Conservation (phyloP, 805 yeast species). For the Saccharomyces mikatae region DNA sequence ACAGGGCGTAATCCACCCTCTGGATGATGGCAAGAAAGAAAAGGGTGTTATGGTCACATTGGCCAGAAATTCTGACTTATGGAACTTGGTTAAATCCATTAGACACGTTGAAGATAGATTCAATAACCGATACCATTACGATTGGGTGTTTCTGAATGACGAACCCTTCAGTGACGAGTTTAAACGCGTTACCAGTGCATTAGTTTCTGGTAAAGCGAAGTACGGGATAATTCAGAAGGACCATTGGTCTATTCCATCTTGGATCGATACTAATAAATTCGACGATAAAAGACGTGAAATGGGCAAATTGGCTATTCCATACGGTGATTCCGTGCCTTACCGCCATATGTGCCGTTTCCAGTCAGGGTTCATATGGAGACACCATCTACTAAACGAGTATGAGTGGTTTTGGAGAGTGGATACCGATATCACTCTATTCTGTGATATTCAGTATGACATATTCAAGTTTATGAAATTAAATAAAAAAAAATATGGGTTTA, state of each 20-base stretch:
- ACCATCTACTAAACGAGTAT: slow-evolving; percentile 49
- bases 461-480: slow-evolving; percentile 50
- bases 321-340: slow-evolving; percentile 54
- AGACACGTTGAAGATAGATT: slow-evolving; percentile 59
- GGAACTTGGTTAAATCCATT: slow-evolving; percentile 48
- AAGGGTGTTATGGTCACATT: slow-evolving; percentile 64
- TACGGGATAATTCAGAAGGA: slow-evolving; percentile 55
- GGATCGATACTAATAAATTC: slow-evolving; percentile 50
- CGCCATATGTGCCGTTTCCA: slow-evolving; percentile 56
- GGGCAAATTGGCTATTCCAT: slow-evolving; percentile 39
- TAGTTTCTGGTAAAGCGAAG: slow-evolving; percentile 52
- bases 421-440: slow-evolving; percentile 53
- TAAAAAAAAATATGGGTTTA: slow-evolving; percentile 57
- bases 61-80: slow-evolving; percentile 61
- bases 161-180: slow-evolving; percentile 53
- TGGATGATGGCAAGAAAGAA: slow-evolving; percentile 33
- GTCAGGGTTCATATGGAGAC: slow-evolving; percentile 52
- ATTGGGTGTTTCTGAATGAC: slow-evolving; percentile 76
- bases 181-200: slow-evolving; percentile 37
- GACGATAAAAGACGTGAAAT: slow-evolving; percentile 38
- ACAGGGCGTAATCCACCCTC: slow-evolving; percentile 25
- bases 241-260: slow-evolving; percentile 66
- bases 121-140: slow-evolving; percentile 55
- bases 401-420: slow-evolving; percentile 73
- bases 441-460: slow-evolving; percentile 58